Conservation (phyloP, 257 asterid genomes). For the Voacanga thouarsii region DNA sequence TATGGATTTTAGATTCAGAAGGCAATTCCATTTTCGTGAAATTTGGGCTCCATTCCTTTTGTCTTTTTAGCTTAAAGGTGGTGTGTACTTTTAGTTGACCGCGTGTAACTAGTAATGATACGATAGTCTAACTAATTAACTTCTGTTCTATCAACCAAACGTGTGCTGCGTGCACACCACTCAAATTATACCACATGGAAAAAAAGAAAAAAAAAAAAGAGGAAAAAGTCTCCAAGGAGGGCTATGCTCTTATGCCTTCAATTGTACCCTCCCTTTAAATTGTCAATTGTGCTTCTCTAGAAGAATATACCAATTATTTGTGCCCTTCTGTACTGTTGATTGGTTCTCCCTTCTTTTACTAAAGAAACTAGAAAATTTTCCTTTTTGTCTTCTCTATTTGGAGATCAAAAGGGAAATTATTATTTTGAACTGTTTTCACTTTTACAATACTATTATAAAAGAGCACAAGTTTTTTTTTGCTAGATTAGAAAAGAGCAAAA, state of each 20-base stretch:
- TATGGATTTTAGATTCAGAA: too few species aligned
- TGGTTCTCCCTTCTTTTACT: neutral
- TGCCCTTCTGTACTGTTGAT: too few species aligned
- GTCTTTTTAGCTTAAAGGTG: neutral
- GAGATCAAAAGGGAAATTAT: too few species aligned
- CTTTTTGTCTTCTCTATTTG: neutral
- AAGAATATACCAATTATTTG: neutral
- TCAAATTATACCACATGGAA: neutral
- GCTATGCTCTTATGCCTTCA: neutral
- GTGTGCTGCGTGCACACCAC: neutral
- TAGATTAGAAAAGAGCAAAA: too few species aligned
- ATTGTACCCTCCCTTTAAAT: neutral
- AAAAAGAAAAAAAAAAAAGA: too few species aligned
- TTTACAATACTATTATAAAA: too few species aligned
- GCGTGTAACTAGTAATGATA: neutral
- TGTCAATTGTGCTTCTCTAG: neutral
- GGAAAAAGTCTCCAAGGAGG: neutral
- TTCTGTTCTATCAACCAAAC: neutral
- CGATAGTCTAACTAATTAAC: constrained; percentile 4
- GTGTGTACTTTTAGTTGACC: neutral
- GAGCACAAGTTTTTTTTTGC: too few species aligned
- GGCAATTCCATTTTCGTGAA: too few species aligned
- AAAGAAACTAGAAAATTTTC: neutral
- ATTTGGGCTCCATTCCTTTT: too few species aligned
- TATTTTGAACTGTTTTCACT: too few species aligned